These are phyloP conservation scores for Magnaporthiopsis rhizophila DNA, from an alignment of 2,329 filamentous ascomycete species.

Conservation along the genomic window DNA sequence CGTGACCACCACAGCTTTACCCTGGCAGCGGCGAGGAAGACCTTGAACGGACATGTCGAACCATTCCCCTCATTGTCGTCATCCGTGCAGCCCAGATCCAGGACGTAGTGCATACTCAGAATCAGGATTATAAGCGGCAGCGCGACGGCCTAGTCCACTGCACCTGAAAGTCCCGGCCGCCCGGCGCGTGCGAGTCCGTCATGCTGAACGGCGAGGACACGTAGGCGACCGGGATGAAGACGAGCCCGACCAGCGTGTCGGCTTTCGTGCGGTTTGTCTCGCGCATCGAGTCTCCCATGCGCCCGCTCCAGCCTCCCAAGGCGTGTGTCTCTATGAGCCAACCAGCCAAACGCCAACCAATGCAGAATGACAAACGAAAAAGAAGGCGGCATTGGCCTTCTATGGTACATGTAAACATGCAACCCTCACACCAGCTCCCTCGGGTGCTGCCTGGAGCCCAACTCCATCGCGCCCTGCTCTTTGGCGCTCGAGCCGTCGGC, in stretches of 20 bases:
- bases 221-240: constrained; percentile 17
- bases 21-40: constrained; percentile 8
- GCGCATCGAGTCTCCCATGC: constrained; percentile 3
- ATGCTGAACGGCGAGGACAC: constrained; percentile 17
- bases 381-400: neutral
- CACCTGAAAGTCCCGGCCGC: constrained; percentile 14
- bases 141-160: constrained; percentile 16
- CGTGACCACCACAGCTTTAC: constrained; percentile 4
- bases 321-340: neutral
- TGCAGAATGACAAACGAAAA: neutral
- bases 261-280: constrained; percentile 18
- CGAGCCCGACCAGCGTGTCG: constrained; percentile 17
- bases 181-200: constrained; percentile 14
- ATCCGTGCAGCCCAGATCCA: constrained; percentile 15
- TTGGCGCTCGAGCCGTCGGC: neutral
- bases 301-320: neutral
- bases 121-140: constrained; percentile 15
- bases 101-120: constrained; percentile 13
- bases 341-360: neutral
- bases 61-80: constrained; percentile 12
- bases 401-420: neutral
- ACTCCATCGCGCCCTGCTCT: neutral
- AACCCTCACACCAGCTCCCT: constrained; percentile 5
- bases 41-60: constrained; percentile 14
- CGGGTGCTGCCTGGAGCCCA: constrained; percentile 2